Evolutionary conservation across 805 yeast species (phyloP).

Genomic region (Isabelozyma gotoi): DNA sequence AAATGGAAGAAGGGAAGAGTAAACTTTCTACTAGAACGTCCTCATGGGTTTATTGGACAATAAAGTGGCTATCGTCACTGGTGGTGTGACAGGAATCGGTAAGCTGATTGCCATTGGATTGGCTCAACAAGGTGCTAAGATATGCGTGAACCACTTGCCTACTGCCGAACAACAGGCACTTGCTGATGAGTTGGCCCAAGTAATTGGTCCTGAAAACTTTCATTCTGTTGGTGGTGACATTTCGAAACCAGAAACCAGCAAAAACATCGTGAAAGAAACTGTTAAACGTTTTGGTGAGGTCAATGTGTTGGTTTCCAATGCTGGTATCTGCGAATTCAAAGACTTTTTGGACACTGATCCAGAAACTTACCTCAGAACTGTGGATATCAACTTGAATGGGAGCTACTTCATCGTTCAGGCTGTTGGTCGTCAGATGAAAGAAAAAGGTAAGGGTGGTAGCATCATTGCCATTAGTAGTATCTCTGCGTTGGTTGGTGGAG

Average conservation of each 20-base stretch:
- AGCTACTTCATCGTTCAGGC: constrained; percentile 47
- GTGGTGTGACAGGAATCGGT: constrained; percentile 49
- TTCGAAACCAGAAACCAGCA: constrained; percentile 36
- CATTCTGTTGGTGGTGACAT: constrained; percentile 47
- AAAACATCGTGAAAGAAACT: constrained; percentile 23
- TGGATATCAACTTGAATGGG: constrained; percentile 43
- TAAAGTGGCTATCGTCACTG: constrained; percentile 36
- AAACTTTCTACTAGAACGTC: not conserved
- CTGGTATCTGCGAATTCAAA: constrained; percentile 44
- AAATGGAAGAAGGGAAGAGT: not conserved
- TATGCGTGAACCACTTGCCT: constrained; percentile 35
- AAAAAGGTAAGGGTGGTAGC: constrained; percentile 48
- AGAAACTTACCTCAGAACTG: constrained; percentile 32
- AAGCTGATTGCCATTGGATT: constrained; percentile 42
- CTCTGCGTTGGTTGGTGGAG: constrained; percentile 48
- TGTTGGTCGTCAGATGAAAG: constrained; percentile 44
- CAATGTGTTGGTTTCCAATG: constrained; percentile 44
- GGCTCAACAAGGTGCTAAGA: constrained; percentile 42
- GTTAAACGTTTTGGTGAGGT: constrained; percentile 40
- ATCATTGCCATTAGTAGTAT: constrained; percentile 45
- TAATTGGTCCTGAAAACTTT: constrained; percentile 20
- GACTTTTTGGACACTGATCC: constrained; percentile 42
- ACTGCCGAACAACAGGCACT: constrained; percentile 14
- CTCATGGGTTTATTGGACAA: constrained; percentile 1
- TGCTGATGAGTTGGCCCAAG: constrained; percentile 18